These are phyloP conservation scores for Paradendryphiella salina DNA, from an alignment of 2,329 filamentous ascomycete species.

Conservation along the genomic window DNA sequence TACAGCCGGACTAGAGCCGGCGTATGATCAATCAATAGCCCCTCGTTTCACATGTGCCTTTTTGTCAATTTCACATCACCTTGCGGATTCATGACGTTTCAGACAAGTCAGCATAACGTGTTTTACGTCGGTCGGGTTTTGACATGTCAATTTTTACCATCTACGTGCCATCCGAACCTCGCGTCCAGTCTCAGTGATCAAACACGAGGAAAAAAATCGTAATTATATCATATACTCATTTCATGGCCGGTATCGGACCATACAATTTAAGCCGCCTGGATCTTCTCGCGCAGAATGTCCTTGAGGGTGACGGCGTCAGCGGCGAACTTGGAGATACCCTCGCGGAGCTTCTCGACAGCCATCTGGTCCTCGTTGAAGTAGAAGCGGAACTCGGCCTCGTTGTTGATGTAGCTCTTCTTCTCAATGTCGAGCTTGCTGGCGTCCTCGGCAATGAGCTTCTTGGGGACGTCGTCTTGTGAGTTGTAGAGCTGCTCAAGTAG, in stretches of 20 bases:
- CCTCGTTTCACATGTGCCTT: constrained; percentile 6
- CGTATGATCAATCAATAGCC: constrained; percentile 36
- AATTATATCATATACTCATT: constrained; percentile 29
- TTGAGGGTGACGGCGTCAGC: constrained; percentile 94
- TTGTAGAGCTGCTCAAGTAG: constrained; percentile 93
- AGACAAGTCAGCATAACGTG: not conserved
- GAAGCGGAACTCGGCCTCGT: constrained; percentile 93
- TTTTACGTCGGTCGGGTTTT: constrained; percentile 20
- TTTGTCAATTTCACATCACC: not conserved
- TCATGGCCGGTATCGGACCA: constrained; percentile 33
- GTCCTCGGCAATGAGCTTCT: constrained; percentile 81
- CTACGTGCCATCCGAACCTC: constrained; percentile 12
- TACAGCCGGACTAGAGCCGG: constrained; percentile 27
- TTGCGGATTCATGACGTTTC: constrained; percentile 7
- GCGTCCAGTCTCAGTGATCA: constrained; percentile 7
- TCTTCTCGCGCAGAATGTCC: constrained; percentile 86
- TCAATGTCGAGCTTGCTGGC: constrained; percentile 73
- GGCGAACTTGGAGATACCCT: constrained; percentile 99
- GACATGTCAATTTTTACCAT: constrained; percentile 27
- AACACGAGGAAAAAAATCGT: constrained; percentile 14
- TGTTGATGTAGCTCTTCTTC: constrained; percentile 88
- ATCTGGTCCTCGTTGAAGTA: constrained; percentile 99
- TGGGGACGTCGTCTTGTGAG: constrained; percentile 76
- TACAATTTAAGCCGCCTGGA: constrained; percentile 51
- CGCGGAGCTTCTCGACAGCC: constrained; percentile 98